phyloP scores from a whole-genome alignment of 352 stramenopile species.

The Pythium plurisporium region DNA sequence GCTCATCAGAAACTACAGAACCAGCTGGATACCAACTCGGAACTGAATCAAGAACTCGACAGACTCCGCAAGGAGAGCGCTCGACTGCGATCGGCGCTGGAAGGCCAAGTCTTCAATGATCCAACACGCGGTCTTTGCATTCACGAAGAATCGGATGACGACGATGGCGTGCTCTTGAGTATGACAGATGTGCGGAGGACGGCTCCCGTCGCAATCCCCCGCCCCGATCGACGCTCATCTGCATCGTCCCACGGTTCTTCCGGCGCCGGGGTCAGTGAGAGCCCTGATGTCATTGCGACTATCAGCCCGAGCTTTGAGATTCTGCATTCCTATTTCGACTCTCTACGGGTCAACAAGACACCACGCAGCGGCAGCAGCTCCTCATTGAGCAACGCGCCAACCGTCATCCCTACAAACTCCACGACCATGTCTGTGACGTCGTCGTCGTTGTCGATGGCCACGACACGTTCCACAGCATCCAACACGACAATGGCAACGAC shows the following conservation, averaged over 20 bases:
- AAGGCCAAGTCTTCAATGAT: constrained; percentile 78
- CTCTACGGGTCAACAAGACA: constrained; percentile 3
- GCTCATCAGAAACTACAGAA: constrained; percentile 64
- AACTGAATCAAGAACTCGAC: constrained; percentile 64
- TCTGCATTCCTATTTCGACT: constrained; percentile 72
- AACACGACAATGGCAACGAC: neutral
- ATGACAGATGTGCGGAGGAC: constrained; percentile 38
- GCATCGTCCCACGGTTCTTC: constrained; percentile 4
- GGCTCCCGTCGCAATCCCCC: constrained; percentile 6
- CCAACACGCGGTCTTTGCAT: constrained; percentile 54
- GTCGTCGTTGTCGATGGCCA: no score
- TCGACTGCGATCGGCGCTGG: constrained; percentile 45
- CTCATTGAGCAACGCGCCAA: neutral
- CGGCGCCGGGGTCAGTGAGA: neutral
- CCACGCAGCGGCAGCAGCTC: no score
- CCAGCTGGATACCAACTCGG: constrained; percentile 70
- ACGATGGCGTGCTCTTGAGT: constrained; percentile 73
- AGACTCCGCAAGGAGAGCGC: constrained; percentile 60
- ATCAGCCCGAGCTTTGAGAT: constrained; percentile 79
- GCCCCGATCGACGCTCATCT: constrained; percentile 5
- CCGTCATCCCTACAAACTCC: no score
- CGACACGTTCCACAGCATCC: neutral
- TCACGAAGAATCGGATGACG: constrained; percentile 70
- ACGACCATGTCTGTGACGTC: no score
- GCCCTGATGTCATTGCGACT: constrained; percentile 30